phyloP scores from a whole-genome alignment of 768 basidiomycete species.

The Leccinum aurantiacum region DNA sequence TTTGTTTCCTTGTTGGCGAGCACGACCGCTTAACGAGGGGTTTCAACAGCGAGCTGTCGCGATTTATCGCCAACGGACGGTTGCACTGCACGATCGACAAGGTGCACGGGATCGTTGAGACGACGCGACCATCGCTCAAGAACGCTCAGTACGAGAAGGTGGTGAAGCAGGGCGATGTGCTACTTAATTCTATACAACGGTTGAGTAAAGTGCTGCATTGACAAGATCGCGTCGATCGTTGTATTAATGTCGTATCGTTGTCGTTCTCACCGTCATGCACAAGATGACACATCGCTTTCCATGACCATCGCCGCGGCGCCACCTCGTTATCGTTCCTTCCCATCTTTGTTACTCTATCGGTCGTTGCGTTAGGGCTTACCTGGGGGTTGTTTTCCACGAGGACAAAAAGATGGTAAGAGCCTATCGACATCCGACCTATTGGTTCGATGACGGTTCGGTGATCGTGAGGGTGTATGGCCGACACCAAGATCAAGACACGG shows the following conservation, averaged over 20 bases:
- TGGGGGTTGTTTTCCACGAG: slow-evolving; percentile 5
- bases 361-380: slow-evolving; percentile 3
- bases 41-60: slow-evolving; percentile 72
- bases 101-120: slow-evolving; percentile 92
- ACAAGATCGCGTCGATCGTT: slow-evolving; percentile 2
- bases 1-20: not conserved
- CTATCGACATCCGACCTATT: slow-evolving; percentile 49
- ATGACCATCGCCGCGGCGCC: not conserved
- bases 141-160: slow-evolving; percentile 90
- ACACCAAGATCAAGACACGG: not conserved
- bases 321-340: slow-evolving; percentile 7
- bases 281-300: not conserved
- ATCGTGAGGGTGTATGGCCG: slow-evolving; percentile 40
- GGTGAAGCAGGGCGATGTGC: slow-evolving; percentile 88
- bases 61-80: slow-evolving; percentile 86
- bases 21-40: not conserved
- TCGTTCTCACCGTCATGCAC: not conserved
- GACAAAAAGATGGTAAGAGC: not conserved
- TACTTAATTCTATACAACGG: slow-evolving; percentile 85
- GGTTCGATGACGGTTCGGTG: slow-evolving; percentile 68
- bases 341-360: slow-evolving; percentile 9
- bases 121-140: slow-evolving; percentile 74
- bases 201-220: slow-evolving; percentile 84
- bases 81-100: slow-evolving; percentile 91
- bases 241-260: not conserved